A percentile compares a stretch with the other conserved stretches of the same genome.
Evolutionary conservation across 495 filamentous ascomycete genomes (phyloP).

Genomic region (Tuber umbilicatum): DNA sequence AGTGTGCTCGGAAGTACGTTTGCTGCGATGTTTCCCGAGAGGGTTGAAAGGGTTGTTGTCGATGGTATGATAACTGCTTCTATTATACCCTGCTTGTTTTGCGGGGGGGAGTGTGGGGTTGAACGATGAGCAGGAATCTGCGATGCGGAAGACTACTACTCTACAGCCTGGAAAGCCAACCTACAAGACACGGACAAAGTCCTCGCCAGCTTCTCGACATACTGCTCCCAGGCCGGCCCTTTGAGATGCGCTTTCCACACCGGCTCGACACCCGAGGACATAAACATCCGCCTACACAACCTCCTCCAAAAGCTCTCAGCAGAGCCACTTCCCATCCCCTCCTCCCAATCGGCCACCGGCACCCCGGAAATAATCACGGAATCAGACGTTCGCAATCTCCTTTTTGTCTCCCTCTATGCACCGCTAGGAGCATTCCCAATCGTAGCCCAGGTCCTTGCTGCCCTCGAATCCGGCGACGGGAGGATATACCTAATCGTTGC

Average conservation of each 20-base stretch:
- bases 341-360: conserved; percentile 15
- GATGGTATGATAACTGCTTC: conserved; percentile 47
- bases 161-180: conserved; percentile 48
- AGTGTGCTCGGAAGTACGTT: conserved; percentile 51
- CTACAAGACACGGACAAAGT: conserved; percentile 52
- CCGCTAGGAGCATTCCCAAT: conserved; percentile 55
- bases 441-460: conserved; percentile 52
- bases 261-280: conserved; percentile 43
- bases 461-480: conserved; percentile 53
- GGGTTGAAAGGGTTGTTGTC: conserved; percentile 48
- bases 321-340: conserved; percentile 49
- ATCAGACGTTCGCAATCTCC: conserved; percentile 45
- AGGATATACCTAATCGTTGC: conserved; percentile 50
- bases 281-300: conserved; percentile 44
- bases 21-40: conserved; percentile 49
- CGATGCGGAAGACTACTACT: conserved; percentile 49
- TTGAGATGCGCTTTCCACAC: conserved; percentile 48
- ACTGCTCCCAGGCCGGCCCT: conserved; percentile 51
- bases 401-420: conserved; percentile 53
- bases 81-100: conserved; percentile 17
- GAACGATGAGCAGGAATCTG: conserved; percentile 41
- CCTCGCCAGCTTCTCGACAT: conserved; percentile 51
- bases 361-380: conserved; percentile 43
- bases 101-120: neutral
- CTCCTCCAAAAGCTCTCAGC: conserved; percentile 47